Evolutionary conservation across 2,329 filamentous ascomycete species (phyloP).

Genomic region (Fusarium sulawesiense): DNA sequence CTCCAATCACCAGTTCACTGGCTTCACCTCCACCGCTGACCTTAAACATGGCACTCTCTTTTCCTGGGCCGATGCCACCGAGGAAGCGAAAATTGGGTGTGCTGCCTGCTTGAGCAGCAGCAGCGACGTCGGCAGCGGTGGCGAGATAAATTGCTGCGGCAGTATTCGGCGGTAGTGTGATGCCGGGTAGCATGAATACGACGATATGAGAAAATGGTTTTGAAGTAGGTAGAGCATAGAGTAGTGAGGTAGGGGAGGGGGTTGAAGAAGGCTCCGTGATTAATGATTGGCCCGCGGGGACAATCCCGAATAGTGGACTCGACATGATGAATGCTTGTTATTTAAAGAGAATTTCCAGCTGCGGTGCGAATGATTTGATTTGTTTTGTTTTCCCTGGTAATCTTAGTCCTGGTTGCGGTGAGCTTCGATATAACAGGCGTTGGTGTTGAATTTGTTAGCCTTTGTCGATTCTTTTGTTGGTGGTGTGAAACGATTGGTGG

Average conservation of each 20-base stretch:
- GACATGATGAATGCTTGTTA: slow-evolving; percentile 5
- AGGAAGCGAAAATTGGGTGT: slow-evolving; percentile 80
- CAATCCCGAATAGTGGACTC: slow-evolving; percentile 65
- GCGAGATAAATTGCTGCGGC: slow-evolving; percentile 91
- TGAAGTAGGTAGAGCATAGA: slow-evolving; percentile 62
- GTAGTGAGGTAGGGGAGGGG: slow-evolving; percentile 65
- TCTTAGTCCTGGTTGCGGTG: background rate
- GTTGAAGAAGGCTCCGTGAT: slow-evolving; percentile 65
- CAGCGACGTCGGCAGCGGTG: slow-evolving; percentile 59
- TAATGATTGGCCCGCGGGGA: slow-evolving; percentile 69
- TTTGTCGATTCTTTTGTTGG: slow-evolving; percentile 23
- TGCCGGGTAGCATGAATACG: slow-evolving; percentile 87
- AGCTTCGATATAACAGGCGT: slow-evolving; percentile 11
- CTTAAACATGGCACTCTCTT: slow-evolving; percentile 93
- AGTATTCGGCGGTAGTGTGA: slow-evolving; percentile 76
- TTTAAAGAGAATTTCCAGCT: background rate
- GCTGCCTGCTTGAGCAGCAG: slow-evolving; percentile 54
- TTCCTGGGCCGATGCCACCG: slow-evolving; percentile 88
- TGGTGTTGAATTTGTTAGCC: slow-evolving; percentile 24
- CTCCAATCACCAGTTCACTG: slow-evolving; percentile 76
- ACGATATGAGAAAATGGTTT: slow-evolving; percentile 82
- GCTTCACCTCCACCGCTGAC: slow-evolving; percentile 59
- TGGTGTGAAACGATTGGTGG: slow-evolving; percentile 40
- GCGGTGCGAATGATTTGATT: background rate
- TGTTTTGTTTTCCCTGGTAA: background rate